Conservation (phyloP, 352 stramenopile species). For the Pythium pectinolyticum region DNA sequence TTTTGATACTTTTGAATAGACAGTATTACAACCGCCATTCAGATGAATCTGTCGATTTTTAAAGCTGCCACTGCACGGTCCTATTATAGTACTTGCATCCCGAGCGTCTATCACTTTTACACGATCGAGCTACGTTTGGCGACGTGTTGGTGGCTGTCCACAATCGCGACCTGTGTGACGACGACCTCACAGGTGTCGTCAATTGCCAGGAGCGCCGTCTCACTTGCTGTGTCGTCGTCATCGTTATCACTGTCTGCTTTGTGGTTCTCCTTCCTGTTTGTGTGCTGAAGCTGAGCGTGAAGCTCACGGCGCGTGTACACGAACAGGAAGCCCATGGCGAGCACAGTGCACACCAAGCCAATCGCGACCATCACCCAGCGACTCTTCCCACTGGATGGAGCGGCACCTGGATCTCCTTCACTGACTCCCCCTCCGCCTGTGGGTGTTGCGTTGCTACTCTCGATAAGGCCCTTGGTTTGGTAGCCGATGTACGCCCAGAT, state of each 20-base stretch:
- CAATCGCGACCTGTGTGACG: slow-evolving; percentile 14
- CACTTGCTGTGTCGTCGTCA: slow-evolving; percentile 16
- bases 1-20: too few relatives aligned
- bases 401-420: slow-evolving; percentile 13
- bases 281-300: slow-evolving; percentile 15
- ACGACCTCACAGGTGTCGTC: slow-evolving; percentile 17
- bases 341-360: slow-evolving; percentile 24
- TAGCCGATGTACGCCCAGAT: slow-evolving; percentile 68
- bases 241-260: slow-evolving; percentile 1
- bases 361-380: slow-evolving; percentile 26
- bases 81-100: too few relatives aligned
- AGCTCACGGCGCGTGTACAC: slow-evolving; percentile 31
- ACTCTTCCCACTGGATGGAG: not conserved
- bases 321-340: slow-evolving; percentile 30
- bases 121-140: slow-evolving; percentile 21
- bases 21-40: too few relatives aligned
- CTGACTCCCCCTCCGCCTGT: too few relatives aligned
- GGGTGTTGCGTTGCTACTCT: not conserved
- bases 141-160: slow-evolving; percentile 23
- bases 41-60: too few relatives aligned
- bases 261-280: slow-evolving; percentile 9
- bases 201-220: not conserved
- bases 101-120: not conserved
- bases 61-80: too few relatives aligned
- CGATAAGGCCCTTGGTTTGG: slow-evolving; percentile 51